Evolutionary conservation across 768 basidiomycete species (phyloP).

Genomic region (Russula sp.): DNA sequence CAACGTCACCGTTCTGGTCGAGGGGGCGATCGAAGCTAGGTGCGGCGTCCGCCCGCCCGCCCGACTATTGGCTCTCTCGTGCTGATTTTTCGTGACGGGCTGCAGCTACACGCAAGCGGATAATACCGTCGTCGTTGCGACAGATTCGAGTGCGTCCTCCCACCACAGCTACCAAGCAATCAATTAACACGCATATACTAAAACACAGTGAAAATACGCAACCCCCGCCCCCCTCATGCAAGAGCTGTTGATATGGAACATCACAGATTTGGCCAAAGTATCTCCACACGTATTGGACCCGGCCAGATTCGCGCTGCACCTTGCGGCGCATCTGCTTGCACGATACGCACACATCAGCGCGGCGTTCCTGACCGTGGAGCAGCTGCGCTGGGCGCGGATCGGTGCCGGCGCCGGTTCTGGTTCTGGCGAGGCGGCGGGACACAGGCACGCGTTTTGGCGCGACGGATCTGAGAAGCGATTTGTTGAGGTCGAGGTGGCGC

Average conservation of each 20-base stretch:
- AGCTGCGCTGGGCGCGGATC: slow-evolving; percentile 83
- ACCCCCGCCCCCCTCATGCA: no score
- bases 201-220: slow-evolving; percentile 33
- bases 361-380: slow-evolving; percentile 64
- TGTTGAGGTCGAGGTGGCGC: slow-evolving; percentile 32
- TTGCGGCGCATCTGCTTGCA: slow-evolving; percentile 76
- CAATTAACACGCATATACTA: neutral
- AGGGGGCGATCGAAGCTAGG: slow-evolving; percentile 79
- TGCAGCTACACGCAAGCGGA: slow-evolving; percentile 81
- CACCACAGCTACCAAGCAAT: neutral
- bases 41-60: no score
- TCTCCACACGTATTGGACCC: slow-evolving; percentile 83
- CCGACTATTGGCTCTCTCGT: neutral
- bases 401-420: slow-evolving; percentile 32
- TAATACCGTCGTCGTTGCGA: slow-evolving; percentile 84
- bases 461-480: slow-evolving; percentile 88
- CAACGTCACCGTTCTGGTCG: slow-evolving; percentile 70
- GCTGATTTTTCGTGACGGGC: no score
- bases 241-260: no score
- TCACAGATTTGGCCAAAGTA: slow-evolving; percentile 73
- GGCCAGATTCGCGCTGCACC: slow-evolving; percentile 81
- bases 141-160: slow-evolving; percentile 56
- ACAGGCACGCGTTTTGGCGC: slow-evolving; percentile 77
- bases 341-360: slow-evolving; percentile 74
- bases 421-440: slow-evolving; percentile 37